These are phyloP conservation scores for Penicillium sp. DNA, from an alignment of 2,329 filamentous ascomycete species.

Conservation along the genomic window DNA sequence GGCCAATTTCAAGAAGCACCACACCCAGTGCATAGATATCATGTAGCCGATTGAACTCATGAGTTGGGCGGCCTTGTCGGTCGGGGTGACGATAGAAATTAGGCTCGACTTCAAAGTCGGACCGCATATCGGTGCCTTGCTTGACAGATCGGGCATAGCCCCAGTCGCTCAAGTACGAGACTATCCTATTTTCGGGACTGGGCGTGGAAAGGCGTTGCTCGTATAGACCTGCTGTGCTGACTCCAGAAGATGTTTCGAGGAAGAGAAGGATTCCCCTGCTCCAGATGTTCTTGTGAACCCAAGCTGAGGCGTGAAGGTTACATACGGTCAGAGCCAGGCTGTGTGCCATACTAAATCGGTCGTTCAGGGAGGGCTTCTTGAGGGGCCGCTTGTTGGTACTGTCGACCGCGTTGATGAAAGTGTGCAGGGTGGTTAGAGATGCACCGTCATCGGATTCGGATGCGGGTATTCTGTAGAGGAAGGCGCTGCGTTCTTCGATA, in stretches of 20 bases:
- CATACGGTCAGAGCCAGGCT: slow-evolving; percentile 32
- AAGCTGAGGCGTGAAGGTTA: slow-evolving; percentile 33
- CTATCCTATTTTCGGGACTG: slow-evolving; percentile 5
- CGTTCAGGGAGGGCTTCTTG: slow-evolving; percentile 26
- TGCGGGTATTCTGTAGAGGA: slow-evolving; percentile 32
- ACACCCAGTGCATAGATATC: slow-evolving; percentile 47
- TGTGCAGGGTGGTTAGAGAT: slow-evolving; percentile 22
- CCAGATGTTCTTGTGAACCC: slow-evolving; percentile 39
- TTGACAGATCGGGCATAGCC: slow-evolving; percentile 32
- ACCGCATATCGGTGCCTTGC: slow-evolving; percentile 30
- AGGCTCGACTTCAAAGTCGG: slow-evolving; percentile 19
- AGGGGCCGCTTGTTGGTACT: slow-evolving; percentile 19
- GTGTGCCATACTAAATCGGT: slow-evolving; percentile 33
- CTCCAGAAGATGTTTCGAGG: slow-evolving; percentile 12
- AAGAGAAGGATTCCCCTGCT: slow-evolving; percentile 36
- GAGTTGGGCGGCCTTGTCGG: slow-evolving; percentile 34
- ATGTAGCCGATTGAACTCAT: slow-evolving; percentile 36
- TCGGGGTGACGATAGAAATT: slow-evolving; percentile 40
- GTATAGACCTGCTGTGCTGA: slow-evolving; percentile 11
- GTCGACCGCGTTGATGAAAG: slow-evolving; percentile 30
- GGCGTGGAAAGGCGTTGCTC: slow-evolving; percentile 6
- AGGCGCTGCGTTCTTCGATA: slow-evolving; percentile 29
- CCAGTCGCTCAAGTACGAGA: slow-evolving; percentile 34
- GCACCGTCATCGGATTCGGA: background rate
- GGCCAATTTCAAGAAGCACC: slow-evolving; percentile 35